These are phyloP conservation scores for Candida pseudoglaebosa DNA, from an alignment of 805 yeast species.

Conservation along the genomic window DNA sequence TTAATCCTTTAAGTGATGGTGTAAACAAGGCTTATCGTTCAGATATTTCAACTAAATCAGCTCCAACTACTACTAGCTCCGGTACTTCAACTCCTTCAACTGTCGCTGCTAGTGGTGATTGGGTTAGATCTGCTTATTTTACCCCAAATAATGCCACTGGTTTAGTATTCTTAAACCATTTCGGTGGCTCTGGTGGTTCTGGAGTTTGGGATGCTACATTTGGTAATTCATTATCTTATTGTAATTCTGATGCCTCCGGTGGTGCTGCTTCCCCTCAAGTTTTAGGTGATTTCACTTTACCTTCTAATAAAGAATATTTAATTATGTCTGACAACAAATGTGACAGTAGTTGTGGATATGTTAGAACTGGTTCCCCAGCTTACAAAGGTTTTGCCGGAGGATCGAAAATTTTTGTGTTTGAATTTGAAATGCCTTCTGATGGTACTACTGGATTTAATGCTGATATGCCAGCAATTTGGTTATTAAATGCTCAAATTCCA, in stretches of 20 bases:
- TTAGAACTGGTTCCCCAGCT: conserved; percentile 84
- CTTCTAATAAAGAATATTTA: conserved; percentile 73
- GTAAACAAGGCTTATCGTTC: conserved; percentile 10
- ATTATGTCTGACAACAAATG: conserved; percentile 75
- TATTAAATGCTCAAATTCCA: conserved; percentile 92
- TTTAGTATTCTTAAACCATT: conserved; percentile 77
- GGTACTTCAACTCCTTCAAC: conserved; percentile 20
- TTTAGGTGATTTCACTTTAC: conserved; percentile 62
- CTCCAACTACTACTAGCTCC: conserved; percentile 19
- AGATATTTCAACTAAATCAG: conserved; percentile 9
- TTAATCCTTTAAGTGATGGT: conserved; percentile 13
- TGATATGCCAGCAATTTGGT: conserved; percentile 99
- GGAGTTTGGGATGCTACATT: conserved; percentile 84
- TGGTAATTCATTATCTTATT: conserved; percentile 90
- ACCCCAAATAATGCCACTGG: conserved; percentile 68
- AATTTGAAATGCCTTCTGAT: conserved; percentile 88
- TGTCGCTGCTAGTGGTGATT: conserved; percentile 45
- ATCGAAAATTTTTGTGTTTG: conserved; percentile 83
- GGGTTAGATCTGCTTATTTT: conserved; percentile 78
- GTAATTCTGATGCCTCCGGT: conserved; percentile 71
- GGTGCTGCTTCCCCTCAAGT: conserved; percentile 68
- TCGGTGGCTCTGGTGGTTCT: conserved; percentile 83
- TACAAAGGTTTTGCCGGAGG: conserved; percentile 90
- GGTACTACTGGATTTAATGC: conserved; percentile 52
- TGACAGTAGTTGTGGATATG: conserved; percentile 73